phyloP scores from a whole-genome alignment of 2,329 filamentous ascomycete species.

The Exophiala sideris region DNA sequence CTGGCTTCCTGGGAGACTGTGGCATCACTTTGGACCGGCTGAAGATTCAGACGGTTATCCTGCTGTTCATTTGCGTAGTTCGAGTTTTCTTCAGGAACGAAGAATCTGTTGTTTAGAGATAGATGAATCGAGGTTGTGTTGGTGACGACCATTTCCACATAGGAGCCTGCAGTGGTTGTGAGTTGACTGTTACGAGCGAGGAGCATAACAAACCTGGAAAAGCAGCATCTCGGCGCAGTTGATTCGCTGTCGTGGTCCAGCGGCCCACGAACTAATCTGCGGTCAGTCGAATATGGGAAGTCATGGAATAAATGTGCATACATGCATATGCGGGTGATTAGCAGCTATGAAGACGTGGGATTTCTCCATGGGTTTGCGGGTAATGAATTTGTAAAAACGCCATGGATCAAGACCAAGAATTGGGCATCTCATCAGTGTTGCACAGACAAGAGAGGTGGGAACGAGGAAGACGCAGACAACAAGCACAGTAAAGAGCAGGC shows the following conservation, averaged over 20 bases:
- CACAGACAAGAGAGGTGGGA: neutral
- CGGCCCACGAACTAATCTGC: constrained; percentile 16
- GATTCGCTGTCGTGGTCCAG: constrained; percentile 15
- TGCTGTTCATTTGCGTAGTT: neutral
- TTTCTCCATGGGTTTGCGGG: neutral
- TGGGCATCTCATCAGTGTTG: neutral
- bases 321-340: constrained; percentile 9
- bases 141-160: constrained; percentile 17
- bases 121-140: constrained; percentile 17
- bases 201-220: constrained; percentile 13
- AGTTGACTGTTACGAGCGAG: neutral
- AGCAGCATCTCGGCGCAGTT: constrained; percentile 8
- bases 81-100: neutral
- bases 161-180: constrained; percentile 11
- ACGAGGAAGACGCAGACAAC: neutral
- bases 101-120: constrained; percentile 10
- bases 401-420: neutral
- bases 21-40: neutral
- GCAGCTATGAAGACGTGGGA: constrained; percentile 4
- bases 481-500: neutral
- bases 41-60: constrained; percentile 1
- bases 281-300: neutral
- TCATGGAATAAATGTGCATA: neutral
- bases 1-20: constrained; percentile 3
- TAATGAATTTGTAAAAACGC: neutral